Evolutionary conservation across 352 stramenopile genomes (phyloP).

Genomic region (Phytophthora chlamydospora): DNA sequence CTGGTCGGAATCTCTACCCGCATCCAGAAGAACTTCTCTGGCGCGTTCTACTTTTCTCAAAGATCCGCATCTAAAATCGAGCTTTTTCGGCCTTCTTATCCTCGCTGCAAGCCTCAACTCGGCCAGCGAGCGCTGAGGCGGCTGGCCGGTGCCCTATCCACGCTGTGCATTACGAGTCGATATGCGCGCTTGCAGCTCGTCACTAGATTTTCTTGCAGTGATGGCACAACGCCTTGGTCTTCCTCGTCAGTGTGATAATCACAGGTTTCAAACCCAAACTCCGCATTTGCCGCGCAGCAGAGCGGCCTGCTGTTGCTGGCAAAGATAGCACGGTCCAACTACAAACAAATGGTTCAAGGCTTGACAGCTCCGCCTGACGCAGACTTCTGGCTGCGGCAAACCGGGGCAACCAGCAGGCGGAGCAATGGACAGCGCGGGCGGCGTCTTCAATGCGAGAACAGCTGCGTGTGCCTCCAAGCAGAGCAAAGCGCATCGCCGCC

Average conservation of each 20-base stretch:
- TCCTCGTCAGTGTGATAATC: too few species aligned
- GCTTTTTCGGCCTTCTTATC: not conserved
- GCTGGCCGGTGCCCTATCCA: constrained; percentile 5
- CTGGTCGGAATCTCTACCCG: not conserved
- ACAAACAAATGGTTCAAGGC: constrained; percentile 27
- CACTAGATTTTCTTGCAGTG: too few species aligned
- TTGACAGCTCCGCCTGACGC: constrained; percentile 7
- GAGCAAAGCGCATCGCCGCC: too few species aligned
- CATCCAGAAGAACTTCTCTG: constrained; percentile 30
- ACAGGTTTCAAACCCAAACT: too few species aligned
- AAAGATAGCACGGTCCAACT: constrained; percentile 10
- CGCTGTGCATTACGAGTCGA: constrained; percentile 1
- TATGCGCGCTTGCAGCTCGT: too few species aligned
- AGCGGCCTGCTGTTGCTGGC: not conserved
- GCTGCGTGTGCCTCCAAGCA: too few species aligned
- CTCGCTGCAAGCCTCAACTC: not conserved
- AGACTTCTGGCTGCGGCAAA: constrained; percentile 2
- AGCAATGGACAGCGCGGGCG: not conserved
- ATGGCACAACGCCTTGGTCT: too few species aligned
- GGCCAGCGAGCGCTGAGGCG: too few species aligned
- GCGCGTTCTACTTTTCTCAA: constrained; percentile 35
- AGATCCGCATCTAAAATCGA: constrained; percentile 15
- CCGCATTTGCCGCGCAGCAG: too few species aligned
- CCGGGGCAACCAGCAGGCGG: not conserved
- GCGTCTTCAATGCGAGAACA: not conserved